phyloP scores from a whole-genome alignment of 1,284 basidiomycete species.

The Tilletia indica region DNA sequence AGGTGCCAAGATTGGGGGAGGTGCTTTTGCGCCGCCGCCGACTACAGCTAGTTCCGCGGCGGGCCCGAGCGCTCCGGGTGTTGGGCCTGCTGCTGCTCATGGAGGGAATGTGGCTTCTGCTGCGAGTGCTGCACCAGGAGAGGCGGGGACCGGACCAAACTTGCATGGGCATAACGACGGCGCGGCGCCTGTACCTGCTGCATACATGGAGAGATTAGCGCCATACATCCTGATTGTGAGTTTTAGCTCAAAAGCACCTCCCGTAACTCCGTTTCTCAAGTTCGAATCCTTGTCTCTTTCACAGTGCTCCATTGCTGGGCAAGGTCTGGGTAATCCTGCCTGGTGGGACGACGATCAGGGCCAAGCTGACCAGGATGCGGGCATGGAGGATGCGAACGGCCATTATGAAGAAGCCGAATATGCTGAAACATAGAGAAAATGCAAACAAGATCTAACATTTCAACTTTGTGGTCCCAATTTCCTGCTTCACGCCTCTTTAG shows the following conservation, averaged over 20 bases:
- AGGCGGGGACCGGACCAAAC: background rate
- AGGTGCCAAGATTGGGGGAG: constrained; percentile 7
- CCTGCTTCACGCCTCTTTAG: too few species aligned
- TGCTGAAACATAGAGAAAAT: background rate
- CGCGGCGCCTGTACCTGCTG: constrained; percentile 1
- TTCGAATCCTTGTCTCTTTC: background rate
- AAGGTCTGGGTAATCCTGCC: constrained; percentile 36
- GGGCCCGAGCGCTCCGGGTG: background rate
- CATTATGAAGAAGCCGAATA: constrained; percentile 26
- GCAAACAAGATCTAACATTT: too few species aligned
- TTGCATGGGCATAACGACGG: background rate
- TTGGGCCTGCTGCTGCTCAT: background rate
- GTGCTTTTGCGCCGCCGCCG: constrained; percentile 3
- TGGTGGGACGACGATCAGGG: constrained; percentile 39
- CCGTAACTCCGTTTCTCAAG: background rate
- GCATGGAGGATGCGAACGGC: constrained; percentile 52
- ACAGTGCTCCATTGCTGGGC: constrained; percentile 46
- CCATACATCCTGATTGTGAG: constrained; percentile 12
- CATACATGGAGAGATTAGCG: constrained; percentile 13
- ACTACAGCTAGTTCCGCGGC: too few species aligned
- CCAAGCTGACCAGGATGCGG: constrained; percentile 44
- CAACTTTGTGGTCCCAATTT: too few species aligned
- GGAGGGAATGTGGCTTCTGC: constrained; percentile 12
- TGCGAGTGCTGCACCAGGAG: constrained; percentile 2
- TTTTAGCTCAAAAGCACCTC: background rate